These are phyloP conservation scores for Melanogaster broomeanus DNA, from an alignment of 768 basidiomycete genomes.

Conservation along the genomic window DNA sequence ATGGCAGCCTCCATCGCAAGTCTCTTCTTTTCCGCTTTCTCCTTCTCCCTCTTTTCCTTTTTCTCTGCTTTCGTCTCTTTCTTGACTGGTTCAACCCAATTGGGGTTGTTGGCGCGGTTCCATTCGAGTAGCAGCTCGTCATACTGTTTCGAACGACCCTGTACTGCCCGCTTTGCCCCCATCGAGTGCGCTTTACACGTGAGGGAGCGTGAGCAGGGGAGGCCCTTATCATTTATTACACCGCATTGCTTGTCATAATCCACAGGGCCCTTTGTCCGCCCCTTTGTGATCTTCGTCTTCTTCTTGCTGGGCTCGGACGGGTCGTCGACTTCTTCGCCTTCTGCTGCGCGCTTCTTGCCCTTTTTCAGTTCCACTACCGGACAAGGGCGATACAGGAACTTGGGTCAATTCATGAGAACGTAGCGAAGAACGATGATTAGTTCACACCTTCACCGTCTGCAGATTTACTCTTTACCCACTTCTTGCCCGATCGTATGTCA, in stretches of 20 bases:
- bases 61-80: constrained; percentile 84
- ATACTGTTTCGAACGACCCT: constrained; percentile 79
- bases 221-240: constrained; percentile 92
- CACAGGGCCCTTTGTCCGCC: constrained; percentile 81
- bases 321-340: constrained; percentile 68
- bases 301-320: constrained; percentile 71
- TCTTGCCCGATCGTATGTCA: constrained; percentile 56
- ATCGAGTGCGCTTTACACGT: constrained; percentile 99
- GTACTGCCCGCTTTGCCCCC: constrained; percentile 92
- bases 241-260: constrained; percentile 94
- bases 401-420: constrained; percentile 5
- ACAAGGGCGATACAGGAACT: constrained; percentile 4
- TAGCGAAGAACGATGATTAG: background rate
- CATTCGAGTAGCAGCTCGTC: constrained; percentile 90
- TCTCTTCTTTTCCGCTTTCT: constrained; percentile 82
- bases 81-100: constrained; percentile 87
- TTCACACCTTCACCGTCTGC: constrained; percentile 47
- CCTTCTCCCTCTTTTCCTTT: constrained; percentile 80
- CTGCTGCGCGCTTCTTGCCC: constrained; percentile 81
- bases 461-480: constrained; percentile 55
- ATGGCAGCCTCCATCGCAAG: constrained; percentile 70
- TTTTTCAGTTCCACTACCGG: constrained; percentile 43
- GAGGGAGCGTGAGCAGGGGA: constrained; percentile 91
- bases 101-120: constrained; percentile 86
- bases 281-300: constrained; percentile 80